Evolutionary conservation across 2,329 filamentous ascomycete genomes (phyloP).

Genomic region (Cadophora sp.): DNA sequence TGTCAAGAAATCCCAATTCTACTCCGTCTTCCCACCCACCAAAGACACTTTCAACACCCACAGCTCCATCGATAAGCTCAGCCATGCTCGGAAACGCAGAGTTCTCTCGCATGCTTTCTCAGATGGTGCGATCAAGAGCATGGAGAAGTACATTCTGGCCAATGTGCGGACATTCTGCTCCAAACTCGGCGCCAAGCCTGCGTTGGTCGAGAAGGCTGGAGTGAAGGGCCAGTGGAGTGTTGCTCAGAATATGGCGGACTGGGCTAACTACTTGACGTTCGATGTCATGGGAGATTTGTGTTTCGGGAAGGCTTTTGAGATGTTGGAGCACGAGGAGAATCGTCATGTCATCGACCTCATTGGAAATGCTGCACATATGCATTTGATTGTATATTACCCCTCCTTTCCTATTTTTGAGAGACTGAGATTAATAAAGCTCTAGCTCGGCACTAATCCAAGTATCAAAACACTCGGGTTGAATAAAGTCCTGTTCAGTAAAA

Average conservation of each 20-base stretch:
- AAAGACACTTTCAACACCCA: conserved; percentile 71
- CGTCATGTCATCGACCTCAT: conserved; percentile 72
- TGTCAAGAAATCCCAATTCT: conserved; percentile 74
- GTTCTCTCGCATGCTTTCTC: conserved; percentile 71
- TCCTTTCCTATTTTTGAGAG: background rate
- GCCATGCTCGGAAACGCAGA: conserved; percentile 72
- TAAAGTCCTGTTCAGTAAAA: conserved; percentile 69
- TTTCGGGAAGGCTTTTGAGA: conserved; percentile 58
- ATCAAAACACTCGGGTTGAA: conserved; percentile 71
- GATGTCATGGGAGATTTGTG: conserved; percentile 59
- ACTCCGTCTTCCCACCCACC: conserved; percentile 75
- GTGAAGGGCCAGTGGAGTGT: conserved; percentile 54
- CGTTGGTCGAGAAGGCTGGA: conserved; percentile 51
- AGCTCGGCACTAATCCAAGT: conserved; percentile 69
- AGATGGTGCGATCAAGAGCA: conserved; percentile 42
- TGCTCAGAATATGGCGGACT: conserved; percentile 64
- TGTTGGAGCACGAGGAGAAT: conserved; percentile 59
- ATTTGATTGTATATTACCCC: conserved; percentile 62
- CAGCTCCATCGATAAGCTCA: conserved; percentile 71
- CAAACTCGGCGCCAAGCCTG: conserved; percentile 49
- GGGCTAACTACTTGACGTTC: conserved; percentile 52
- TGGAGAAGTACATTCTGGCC: conserved; percentile 43
- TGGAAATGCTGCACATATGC: conserved; percentile 70
- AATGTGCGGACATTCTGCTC: conserved; percentile 64
- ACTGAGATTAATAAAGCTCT: background rate